Evolutionary conservation across 495 filamentous ascomycete species (phyloP).

Genomic region (Penicillium waksmanii): DNA sequence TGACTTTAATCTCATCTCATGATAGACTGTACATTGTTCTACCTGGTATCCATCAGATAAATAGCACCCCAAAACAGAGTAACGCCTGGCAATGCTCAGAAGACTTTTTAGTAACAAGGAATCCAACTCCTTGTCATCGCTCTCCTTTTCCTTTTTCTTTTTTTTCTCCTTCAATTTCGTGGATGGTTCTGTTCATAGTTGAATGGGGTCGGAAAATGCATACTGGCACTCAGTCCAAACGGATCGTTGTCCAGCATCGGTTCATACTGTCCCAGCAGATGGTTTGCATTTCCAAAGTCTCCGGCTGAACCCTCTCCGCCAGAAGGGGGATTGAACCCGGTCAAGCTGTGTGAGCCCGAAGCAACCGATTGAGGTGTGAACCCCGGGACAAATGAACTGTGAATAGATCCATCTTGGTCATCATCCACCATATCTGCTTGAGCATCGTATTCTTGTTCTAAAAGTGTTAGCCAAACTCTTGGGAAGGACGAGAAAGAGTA

Average conservation of each 20-base stretch:
- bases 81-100: constrained; percentile 37
- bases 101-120: constrained; percentile 24
- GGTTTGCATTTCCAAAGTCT: constrained; percentile 60
- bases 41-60: constrained; percentile 21
- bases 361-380: constrained; percentile 53
- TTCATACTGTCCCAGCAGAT: constrained; percentile 75
- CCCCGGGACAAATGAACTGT: constrained; percentile 66
- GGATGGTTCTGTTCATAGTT: constrained; percentile 66
- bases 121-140: neutral
- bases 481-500: neutral
- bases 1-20: neutral
- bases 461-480: constrained; percentile 29
- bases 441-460: constrained; percentile 99
- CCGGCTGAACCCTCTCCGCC: constrained; percentile 40
- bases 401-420: constrained; percentile 67
- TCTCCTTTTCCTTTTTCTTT: constrained; percentile 10
- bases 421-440: constrained; percentile 95
- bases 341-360: constrained; percentile 43
- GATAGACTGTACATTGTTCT: constrained; percentile 16
- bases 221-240: constrained; percentile 87
- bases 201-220: constrained; percentile 92
- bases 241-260: constrained; percentile 87
- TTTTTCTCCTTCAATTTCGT: constrained; percentile 36
- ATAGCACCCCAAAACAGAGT: constrained; percentile 4
- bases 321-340: constrained; percentile 44